Base-by-base conservation (phyloP, 108 stramenopile genomes). In the Parietichytrium sp. region DNA sequence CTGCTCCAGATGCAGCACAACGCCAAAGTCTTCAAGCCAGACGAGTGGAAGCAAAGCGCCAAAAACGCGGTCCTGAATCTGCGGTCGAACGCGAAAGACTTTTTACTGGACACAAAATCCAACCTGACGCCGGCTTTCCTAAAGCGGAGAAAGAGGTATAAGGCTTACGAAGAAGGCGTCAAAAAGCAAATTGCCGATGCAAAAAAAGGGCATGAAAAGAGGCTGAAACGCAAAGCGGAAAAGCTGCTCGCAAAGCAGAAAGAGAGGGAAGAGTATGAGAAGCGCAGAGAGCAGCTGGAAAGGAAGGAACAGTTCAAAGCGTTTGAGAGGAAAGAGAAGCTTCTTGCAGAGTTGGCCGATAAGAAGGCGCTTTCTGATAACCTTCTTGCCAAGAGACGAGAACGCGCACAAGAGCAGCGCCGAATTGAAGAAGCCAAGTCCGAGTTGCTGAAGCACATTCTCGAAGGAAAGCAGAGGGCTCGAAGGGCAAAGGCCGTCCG, bases 231-330 rank as follows among this genome's bases (percentile, higher is more conserved):
- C 10, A 16, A 25, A 6, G 38, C 23, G 18, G 6, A 23, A 0
- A 72, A 2, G 20, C 61, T 13, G n/a, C 38, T 45, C 38, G 61
- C 29, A 10, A 8, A 12, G 6, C 38, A n/a, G 6, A 36, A 45
- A 36, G 61, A 72, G 25, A 36, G 23, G 23, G 20, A 23, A 1
- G 61, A 72, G 42, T 42, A 72, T 10, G 61, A 72, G 42, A 33
- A n/a, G 6, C 42, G 23, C 38, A 16, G 61, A 7, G 61, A 72
- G 45, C 18, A 42, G 33, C 38, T 72, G 20, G 38, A 72, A 27
- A 33, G 61, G 38, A 33, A 72, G 33, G 61, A 72, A 72, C 61
- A 72, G 42, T 72, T 72, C 42, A 72, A 72, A 27, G 61, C 42
- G n/a, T 45, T 45, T 45, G 38, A n/a, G 10, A 33, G 61, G 45